Conservation (phyloP, 1,139 yeast genomes). For the Yamadazyma taylorii region DNA sequence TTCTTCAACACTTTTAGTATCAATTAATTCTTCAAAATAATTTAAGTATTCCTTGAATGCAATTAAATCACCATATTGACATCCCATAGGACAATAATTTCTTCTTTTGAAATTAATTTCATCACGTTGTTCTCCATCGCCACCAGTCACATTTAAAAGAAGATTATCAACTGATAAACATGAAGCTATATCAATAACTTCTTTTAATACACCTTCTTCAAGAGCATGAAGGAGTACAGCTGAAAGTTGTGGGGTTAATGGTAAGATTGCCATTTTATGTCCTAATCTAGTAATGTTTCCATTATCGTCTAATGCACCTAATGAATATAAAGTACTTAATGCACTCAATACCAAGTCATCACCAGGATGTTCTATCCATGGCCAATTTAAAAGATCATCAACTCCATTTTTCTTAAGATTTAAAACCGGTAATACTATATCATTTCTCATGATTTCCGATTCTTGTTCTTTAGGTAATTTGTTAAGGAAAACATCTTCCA, state of each 20-base stretch:
- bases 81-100: constrained; percentile 67
- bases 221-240: constrained; percentile 77
- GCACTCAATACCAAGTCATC: constrained; percentile 75
- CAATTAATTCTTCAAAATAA: constrained; percentile 51
- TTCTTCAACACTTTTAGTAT: constrained; percentile 40
- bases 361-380: constrained; percentile 93
- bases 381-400: constrained; percentile 79
- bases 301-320: constrained; percentile 73
- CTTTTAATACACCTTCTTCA: constrained; percentile 54
- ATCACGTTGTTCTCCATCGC: constrained; percentile 78
- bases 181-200: constrained; percentile 85
- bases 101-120: constrained; percentile 67
- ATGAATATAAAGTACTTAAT: constrained; percentile 69
- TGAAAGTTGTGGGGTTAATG: constrained; percentile 90
- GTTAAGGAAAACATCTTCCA: constrained; percentile 60
- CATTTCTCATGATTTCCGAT: constrained; percentile 87
- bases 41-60: constrained; percentile 78
- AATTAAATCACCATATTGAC: constrained; percentile 76
- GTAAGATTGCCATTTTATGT: constrained; percentile 80
- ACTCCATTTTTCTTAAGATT: constrained; percentile 83
- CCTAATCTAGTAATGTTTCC: constrained; percentile 82
- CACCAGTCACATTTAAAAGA: constrained; percentile 57
- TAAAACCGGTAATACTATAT: constrained; percentile 78
- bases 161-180: constrained; percentile 92
- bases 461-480: constrained; percentile 77